Evolutionary conservation across 2,329 filamentous ascomycete species (phyloP), one percentile per base, ranked within the genome.

Genomic region (Aspergillus persii): DNA sequence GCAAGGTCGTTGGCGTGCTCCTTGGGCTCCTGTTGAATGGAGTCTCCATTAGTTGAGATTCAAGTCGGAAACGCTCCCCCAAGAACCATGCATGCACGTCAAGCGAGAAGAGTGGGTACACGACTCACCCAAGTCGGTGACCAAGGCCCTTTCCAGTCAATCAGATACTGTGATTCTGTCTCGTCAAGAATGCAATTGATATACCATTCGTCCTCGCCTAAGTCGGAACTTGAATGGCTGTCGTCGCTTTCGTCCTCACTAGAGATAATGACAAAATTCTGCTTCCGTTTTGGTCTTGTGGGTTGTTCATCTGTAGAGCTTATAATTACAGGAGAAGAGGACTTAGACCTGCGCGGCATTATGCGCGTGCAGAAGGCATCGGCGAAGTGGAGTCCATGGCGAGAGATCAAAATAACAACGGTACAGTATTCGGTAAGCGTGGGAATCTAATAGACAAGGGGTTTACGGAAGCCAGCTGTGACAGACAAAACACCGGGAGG

Each of bases 141-240:
- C 63, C 69, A 77, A 30, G 66, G 63, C 8, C 71, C 74, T 57
- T 73, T 70, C 75, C 74, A 76, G 36, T 75, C 74, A 60, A 77
- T 74, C 30, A 77, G 65, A 63, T 76, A 77, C 52, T 73, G 66
- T 18, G 65, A 63, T 49, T 66, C 58, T 33, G 67, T 68, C 64
- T 77, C 74, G 61, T 71, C 70, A 57, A 76, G 66, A 51, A 76
- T 76, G 59, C 67, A 67, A 54, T 74, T 74, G 47, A 75, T 74
- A 56, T 66, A 67, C 61, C 66, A 75, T 64, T 76, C 71, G 59
- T 70, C 66, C 48, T 71, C 69, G n/a, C 55, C 65, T 50, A 68
- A 50, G 31, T 51, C 50, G 55, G 54, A 58, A 18, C 54, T 65
- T 41, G 62, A 41, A 55, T 61, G 49, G 27, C 55, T 52, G 15